Evolutionary conservation across 805 yeast species (phyloP), one percentile per base, ranked within the genome.

Genomic region (Blastobotrys muscicola): DNA sequence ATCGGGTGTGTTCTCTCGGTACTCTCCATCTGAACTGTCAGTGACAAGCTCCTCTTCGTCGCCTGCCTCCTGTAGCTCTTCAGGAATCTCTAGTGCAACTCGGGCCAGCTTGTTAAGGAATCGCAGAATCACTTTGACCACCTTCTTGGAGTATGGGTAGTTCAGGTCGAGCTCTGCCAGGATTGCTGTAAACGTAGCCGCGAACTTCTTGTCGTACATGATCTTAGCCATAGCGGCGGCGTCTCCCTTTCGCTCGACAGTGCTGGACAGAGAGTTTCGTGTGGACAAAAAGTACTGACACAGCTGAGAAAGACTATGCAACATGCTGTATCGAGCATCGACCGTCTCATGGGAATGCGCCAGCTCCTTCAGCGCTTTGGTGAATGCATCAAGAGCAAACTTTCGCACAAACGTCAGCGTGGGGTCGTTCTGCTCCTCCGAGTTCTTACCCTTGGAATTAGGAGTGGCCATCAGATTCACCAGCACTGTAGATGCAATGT

Each of bases 1-100:
- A 58, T 89, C 89, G 0, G 94, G 87, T 0, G 87, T 76, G 42
- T 85, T 90, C 42, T 82, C 94, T 29, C 71, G 58, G 20, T 45
- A 44, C 16, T 43, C 48, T 4, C 45, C 55, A 12, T 50, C 58
- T 12, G 46, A 38, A 8, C 48, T 58, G 32, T 74, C 78, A 12
- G 80, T 90, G n/a, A 15, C 20, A 5, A 55, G 57, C 20, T 49
- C 65, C n/a, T 59, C 65, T 2, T 54, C 58, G 15, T 49, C 55
- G 16, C 70, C 76, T 26, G 64, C 66, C 12, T 80, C 89, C 29
- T 74, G 79, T 23, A 75, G 73, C 33, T 60, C 58, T 7, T 60
- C 64, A 1, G 45, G 36, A 15, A 38, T 47, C 26, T 59, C 63
- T 45, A 35, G 74, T 66, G 35, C 84, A 79, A 44, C 81, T 53